Evolutionary conservation across 2,329 filamentous ascomycete genomes (phyloP).

Genomic region (Talaromyces sp.): DNA sequence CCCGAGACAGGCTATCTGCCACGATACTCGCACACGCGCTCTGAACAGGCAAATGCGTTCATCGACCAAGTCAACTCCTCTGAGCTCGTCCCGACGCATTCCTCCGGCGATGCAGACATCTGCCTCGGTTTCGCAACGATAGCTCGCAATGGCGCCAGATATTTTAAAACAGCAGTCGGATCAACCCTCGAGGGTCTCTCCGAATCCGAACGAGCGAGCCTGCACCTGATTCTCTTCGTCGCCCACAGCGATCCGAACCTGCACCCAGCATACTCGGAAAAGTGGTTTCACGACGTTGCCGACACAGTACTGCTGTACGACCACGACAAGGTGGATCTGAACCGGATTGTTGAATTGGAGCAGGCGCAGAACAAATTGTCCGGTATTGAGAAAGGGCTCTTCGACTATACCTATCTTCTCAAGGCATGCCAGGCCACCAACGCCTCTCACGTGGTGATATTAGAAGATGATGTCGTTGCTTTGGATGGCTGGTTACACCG

Average conservation of each 20-base stretch:
- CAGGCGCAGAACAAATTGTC: conserved; percentile 21
- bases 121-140: conserved; percentile 45
- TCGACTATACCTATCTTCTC: conserved; percentile 42
- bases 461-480: conserved; percentile 47
- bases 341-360: conserved; percentile 32
- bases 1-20: conserved; percentile 3
- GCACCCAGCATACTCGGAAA: conserved; percentile 38
- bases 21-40: background rate
- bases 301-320: conserved; percentile 42
- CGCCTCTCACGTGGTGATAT: conserved; percentile 39
- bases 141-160: conserved; percentile 34
- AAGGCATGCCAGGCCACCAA: conserved; percentile 34
- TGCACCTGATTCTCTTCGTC: conserved; percentile 43
- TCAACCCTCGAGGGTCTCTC: conserved; percentile 41
- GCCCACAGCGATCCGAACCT: conserved; percentile 38
- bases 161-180: conserved; percentile 40
- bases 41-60: conserved; percentile 2
- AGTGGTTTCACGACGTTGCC: conserved; percentile 37
- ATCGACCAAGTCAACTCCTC: background rate
- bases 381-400: conserved; percentile 39
- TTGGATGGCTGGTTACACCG: conserved; percentile 46
- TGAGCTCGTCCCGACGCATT: background rate
- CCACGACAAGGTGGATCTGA: conserved; percentile 25
- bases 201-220: conserved; percentile 35
- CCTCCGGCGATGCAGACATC: background rate